Evolutionary conservation across 208 protist species (phyloP).

Genomic region (Angomonas ambiguus): DNA sequence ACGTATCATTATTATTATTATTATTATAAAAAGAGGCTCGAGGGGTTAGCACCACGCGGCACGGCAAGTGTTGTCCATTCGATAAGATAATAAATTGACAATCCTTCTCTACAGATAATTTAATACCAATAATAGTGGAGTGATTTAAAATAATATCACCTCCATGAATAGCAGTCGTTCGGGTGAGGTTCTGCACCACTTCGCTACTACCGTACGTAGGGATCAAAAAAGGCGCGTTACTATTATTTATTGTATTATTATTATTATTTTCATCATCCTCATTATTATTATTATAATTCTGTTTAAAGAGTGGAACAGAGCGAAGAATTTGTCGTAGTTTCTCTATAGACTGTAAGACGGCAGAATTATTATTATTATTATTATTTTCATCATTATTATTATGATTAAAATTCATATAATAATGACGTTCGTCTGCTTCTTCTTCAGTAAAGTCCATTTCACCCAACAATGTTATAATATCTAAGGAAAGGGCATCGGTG

Average conservation of each 20-base stretch:
- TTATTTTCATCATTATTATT: neutral
- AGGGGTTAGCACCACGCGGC: slow-evolving; percentile 54
- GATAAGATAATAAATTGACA: slow-evolving; percentile 56
- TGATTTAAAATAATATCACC: slow-evolving; percentile 72
- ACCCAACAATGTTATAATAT: slow-evolving; percentile 64
- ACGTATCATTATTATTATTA: neutral
- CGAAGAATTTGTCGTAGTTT: slow-evolving; percentile 57
- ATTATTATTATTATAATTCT: too few species aligned
- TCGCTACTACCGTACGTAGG: slow-evolving; percentile 79
- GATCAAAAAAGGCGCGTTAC: slow-evolving; percentile 69
- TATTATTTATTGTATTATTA: slow-evolving; percentile 9
- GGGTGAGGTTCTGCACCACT: slow-evolving; percentile 84
- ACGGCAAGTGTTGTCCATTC: slow-evolving; percentile 73
- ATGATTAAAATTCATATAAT: neutral
- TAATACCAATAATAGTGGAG: slow-evolving; percentile 40
- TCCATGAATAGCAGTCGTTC: slow-evolving; percentile 82
- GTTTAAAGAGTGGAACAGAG: slow-evolving; percentile 81
- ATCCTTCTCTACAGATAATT: slow-evolving; percentile 24
- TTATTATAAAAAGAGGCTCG: slow-evolving; percentile 6
- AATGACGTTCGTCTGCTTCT: neutral
- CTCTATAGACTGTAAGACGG: slow-evolving; percentile 41
- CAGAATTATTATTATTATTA: slow-evolving; percentile 8
- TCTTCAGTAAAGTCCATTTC: slow-evolving; percentile 33
- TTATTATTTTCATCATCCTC: neutral
- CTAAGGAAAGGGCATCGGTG: slow-evolving; percentile 19